Conservation (phyloP, 1,284 basidiomycete genomes). For the Rhodotorula sp. region DNA sequence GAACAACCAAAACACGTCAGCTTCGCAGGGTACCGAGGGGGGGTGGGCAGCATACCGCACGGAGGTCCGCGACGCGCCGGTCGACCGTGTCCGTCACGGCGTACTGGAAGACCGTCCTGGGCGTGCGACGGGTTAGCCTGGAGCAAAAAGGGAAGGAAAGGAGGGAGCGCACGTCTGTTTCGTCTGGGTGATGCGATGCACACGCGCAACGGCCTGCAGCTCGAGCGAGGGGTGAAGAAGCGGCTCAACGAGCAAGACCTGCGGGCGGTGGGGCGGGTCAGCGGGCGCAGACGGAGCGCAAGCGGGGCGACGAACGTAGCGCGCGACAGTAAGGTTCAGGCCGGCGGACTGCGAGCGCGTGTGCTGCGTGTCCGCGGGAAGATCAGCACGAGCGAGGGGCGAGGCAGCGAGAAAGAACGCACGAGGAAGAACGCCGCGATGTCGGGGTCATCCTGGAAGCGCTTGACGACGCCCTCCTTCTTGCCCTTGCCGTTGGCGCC, state of each 20-base stretch:
- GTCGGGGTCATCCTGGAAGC: conserved; percentile 41
- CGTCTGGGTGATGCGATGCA: conserved; percentile 46
- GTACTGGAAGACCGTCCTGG: conserved; percentile 34
- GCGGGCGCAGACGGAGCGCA: background rate
- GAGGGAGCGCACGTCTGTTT: conserved; percentile 21
- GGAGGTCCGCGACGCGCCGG: conserved; percentile 41
- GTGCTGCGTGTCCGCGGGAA: conserved; percentile 11
- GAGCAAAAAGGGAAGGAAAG: too few relatives aligned
- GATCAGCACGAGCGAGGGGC: background rate
- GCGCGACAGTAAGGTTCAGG: conserved; percentile 42
- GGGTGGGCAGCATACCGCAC: conserved; percentile 9
- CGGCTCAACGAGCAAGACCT: conserved; percentile 44
- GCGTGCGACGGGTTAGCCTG: background rate
- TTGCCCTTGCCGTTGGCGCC: conserved; percentile 30
- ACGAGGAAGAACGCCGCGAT: conserved; percentile 42
- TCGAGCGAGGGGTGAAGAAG: conserved; percentile 43
- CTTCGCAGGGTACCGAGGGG: too few relatives aligned
- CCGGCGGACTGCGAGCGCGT: conserved; percentile 44
- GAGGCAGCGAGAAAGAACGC: background rate
- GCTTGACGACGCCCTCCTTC: conserved; percentile 41
- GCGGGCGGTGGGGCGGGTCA: background rate
- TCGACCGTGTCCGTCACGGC: conserved; percentile 41
- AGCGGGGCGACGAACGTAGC: conserved; percentile 23
- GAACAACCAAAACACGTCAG: background rate
- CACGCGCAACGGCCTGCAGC: conserved; percentile 45